Percentiles rank a stretch among this genome's conserved stretches.
Conservation (phyloP, 768 basidiomycete genomes). For the Calocybe gangraenosa region DNA sequence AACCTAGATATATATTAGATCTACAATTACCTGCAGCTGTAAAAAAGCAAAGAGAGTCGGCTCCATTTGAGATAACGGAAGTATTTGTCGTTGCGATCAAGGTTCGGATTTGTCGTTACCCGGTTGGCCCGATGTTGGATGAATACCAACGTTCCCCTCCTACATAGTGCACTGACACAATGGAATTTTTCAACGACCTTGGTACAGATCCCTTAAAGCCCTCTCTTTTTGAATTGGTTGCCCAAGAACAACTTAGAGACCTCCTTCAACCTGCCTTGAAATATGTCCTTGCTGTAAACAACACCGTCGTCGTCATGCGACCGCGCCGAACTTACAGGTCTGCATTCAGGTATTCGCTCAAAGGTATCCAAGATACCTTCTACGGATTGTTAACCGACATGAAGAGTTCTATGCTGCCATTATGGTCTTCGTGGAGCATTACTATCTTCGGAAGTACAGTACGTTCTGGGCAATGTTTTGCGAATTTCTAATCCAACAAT, state of each 20-base stretch:
- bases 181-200: conserved; percentile 82
- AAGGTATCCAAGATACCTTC: conserved; percentile 86
- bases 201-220: conserved; percentile 73
- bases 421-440: conserved; percentile 86
- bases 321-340: neutral
- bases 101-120: no score
- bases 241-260: conserved; percentile 90
- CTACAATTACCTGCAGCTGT: no score
- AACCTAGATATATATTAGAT: no score
- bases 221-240: conserved; percentile 87
- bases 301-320: neutral
- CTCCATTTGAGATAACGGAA: neutral
- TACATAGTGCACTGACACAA: conserved; percentile 21
- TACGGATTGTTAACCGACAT: conserved; percentile 89
- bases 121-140: conserved; percentile 11
- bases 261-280: conserved; percentile 92
- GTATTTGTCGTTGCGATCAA: neutral
- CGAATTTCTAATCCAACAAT: neutral
- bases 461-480: conserved; percentile 18
- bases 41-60: no score
- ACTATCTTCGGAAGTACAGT: conserved; percentile 89
- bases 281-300: conserved; percentile 84
- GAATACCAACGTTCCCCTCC: neutral
- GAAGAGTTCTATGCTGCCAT: conserved; percentile 92
- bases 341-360: conserved; percentile 82